Conservation (phyloP, 176 grass and related monocot genomes). For the Hordeum marinum region DNA sequence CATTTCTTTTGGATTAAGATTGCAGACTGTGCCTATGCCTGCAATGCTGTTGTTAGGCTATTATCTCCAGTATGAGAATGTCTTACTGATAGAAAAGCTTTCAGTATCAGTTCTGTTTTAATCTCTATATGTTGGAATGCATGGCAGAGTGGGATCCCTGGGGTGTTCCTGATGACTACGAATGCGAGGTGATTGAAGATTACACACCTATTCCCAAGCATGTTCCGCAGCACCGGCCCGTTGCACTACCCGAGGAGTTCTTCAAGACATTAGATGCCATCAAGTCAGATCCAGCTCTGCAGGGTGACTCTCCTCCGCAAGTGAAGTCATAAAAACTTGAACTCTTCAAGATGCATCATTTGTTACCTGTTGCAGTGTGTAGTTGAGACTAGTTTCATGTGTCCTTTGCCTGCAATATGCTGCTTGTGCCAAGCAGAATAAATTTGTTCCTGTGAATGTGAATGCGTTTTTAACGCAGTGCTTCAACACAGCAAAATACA, state of each 20-base stretch:
- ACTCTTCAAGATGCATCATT: neutral
- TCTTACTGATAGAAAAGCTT: neutral
- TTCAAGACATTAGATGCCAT: conserved; percentile 71
- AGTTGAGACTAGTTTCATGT: conserved; percentile 31
- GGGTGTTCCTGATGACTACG: conserved; percentile 91
- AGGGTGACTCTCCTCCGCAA: conserved; percentile 56
- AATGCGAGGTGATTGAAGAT: conserved; percentile 93
- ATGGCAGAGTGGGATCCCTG: conserved; percentile 95
- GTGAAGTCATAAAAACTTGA: conserved; percentile 48
- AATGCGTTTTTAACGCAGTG: conserved; percentile 1
- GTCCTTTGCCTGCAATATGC: conserved; percentile 18
- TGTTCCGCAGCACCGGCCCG: conserved; percentile 77
- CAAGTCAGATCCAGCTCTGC: conserved; percentile 44
- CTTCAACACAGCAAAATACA: neutral
- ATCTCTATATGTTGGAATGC: neutral
- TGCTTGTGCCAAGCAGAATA: conserved; percentile 39
- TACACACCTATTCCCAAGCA: conserved; percentile 92
- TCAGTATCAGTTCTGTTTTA: neutral
- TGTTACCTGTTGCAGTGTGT: conserved; percentile 26
- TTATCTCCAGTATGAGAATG: neutral
- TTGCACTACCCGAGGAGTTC: conserved; percentile 79
- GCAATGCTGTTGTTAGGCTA: neutral
- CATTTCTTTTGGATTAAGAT: neutral
- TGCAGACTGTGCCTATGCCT: neutral
- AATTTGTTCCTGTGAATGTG: conserved; percentile 25